Percentiles rank a stretch among this genome's conserved stretches.
phyloP scores from a whole-genome alignment of 176 grass and related monocot species.

The Oryza punctata region DNA sequence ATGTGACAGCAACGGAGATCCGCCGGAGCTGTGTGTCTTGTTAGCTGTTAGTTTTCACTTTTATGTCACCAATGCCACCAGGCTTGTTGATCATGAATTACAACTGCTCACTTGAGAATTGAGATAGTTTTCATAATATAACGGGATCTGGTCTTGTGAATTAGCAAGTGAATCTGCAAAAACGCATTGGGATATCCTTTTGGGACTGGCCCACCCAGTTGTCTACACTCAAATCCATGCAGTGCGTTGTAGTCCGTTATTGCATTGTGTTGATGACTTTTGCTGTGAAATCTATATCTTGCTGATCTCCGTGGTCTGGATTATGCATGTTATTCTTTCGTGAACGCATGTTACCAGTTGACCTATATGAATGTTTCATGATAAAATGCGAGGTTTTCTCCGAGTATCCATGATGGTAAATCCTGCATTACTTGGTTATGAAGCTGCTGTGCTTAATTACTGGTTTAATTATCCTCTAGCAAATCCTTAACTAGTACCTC shows the following conservation, averaged over 20 bases:
- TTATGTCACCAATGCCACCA: not conserved
- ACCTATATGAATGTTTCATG: not conserved
- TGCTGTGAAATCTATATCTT: not conserved
- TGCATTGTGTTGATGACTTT: not conserved
- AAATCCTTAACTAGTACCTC: too few relatives aligned
- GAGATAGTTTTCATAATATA: not conserved
- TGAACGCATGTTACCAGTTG: not conserved
- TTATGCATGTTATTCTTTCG: not conserved
- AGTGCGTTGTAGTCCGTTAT: not conserved
- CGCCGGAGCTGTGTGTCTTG: not conserved
- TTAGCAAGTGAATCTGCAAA: not conserved
- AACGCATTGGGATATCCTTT: not conserved
- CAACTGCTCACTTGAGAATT: not conserved
- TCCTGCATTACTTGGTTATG: not conserved
- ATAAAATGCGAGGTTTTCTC: not conserved
- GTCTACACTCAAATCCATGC: not conserved
- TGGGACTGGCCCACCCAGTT: not conserved
- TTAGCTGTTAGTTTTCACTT: not conserved
- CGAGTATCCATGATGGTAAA: not conserved
- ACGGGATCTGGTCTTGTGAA: not conserved
- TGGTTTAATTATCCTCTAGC: too few relatives aligned
- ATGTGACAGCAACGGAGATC: not conserved
- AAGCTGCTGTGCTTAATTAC: too few relatives aligned
- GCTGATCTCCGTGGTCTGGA: not conserved
- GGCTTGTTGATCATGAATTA: conserved; percentile 19